phyloP scores from a whole-genome alignment of 1,284 basidiomycete genomes.

The Heterobasidion occidentale region DNA sequence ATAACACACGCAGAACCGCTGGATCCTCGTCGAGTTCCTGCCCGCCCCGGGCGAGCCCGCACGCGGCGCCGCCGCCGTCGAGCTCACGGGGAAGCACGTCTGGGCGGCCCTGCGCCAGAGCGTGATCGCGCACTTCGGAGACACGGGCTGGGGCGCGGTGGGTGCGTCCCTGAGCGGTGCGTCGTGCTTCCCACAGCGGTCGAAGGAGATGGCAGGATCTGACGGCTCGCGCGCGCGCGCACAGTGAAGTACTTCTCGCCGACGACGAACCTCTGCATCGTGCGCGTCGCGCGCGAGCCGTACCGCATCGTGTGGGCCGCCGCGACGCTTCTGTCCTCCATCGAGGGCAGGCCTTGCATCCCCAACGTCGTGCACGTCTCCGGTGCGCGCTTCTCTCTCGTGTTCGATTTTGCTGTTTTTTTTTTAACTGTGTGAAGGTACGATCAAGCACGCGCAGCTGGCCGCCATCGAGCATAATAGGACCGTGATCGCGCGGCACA shows the following conservation, averaged over 20 bases:
- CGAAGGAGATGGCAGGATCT: neutral
- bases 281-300: constrained; percentile 71
- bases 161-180: constrained; percentile 58
- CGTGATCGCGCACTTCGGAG: constrained; percentile 67
- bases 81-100: constrained; percentile 50
- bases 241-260: constrained; percentile 80
- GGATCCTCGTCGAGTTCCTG: neutral
- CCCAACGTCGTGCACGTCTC: constrained; percentile 71
- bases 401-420: neutral
- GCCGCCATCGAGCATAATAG: constrained; percentile 69
- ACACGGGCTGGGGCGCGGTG: constrained; percentile 73
- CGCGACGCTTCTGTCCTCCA: constrained; percentile 50
- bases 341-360: constrained; percentile 50
- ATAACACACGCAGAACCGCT: neutral
- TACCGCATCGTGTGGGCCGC: constrained; percentile 69
- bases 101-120: constrained; percentile 63
- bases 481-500: constrained; percentile 55
- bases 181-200: constrained; percentile 8
- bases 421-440: constrained; percentile 38
- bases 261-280: constrained; percentile 67
- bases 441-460: constrained; percentile 71
- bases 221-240: neutral
- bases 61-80: neutral
- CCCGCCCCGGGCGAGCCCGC: neutral
- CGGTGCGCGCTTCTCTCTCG: constrained; percentile 30